Conservation (phyloP, 768 basidiomycete species). For the Tulasnella sp. region DNA sequence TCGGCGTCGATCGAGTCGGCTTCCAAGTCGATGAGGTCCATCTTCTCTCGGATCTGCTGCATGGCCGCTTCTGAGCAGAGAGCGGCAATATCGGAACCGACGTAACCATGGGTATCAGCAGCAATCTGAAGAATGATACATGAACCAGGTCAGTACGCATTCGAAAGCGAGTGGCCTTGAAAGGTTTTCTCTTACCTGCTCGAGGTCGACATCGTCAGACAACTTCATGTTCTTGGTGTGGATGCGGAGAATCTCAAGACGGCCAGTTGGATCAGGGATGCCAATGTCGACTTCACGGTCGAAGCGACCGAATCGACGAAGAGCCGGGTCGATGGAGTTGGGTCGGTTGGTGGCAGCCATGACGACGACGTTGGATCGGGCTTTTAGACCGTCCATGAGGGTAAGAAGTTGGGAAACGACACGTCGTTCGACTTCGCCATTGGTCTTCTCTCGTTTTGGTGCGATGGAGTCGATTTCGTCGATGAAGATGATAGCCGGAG, state of each 20-base stretch:
- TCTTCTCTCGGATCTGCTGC: slow-evolving; percentile 99
- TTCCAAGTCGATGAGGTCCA: slow-evolving; percentile 94
- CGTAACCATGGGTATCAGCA: slow-evolving; percentile 98
- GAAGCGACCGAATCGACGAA: slow-evolving; percentile 94
- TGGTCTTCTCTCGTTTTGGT: slow-evolving; percentile 99
- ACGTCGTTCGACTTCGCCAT: slow-evolving; percentile 96
- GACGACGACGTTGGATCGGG: slow-evolving; percentile 98
- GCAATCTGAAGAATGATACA: slow-evolving; percentile 62
- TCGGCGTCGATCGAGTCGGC: slow-evolving; percentile 99
- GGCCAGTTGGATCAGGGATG: slow-evolving; percentile 89
- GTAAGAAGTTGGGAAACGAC: slow-evolving; percentile 96
- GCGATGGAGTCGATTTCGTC: slow-evolving; percentile 99
- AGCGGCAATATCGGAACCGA: slow-evolving; percentile 95
- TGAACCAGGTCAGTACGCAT: slow-evolving; percentile 18
- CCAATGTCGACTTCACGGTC: slow-evolving; percentile 99
- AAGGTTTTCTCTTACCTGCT: slow-evolving; percentile 58
- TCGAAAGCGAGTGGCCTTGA: neutral
- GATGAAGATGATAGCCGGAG: slow-evolving; percentile 99
- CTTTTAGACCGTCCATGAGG: slow-evolving; percentile 98
- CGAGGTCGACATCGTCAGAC: slow-evolving; percentile 87
- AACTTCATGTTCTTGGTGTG: slow-evolving; percentile 87
- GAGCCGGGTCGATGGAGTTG: slow-evolving; percentile 90
- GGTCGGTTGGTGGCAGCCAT: slow-evolving; percentile 96
- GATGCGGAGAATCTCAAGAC: slow-evolving; percentile 91
- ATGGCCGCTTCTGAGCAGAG: slow-evolving; percentile 99